Conservation (phyloP, 805 yeast genomes). For the Saccharomycopsis oosterbeekiorum region DNA sequence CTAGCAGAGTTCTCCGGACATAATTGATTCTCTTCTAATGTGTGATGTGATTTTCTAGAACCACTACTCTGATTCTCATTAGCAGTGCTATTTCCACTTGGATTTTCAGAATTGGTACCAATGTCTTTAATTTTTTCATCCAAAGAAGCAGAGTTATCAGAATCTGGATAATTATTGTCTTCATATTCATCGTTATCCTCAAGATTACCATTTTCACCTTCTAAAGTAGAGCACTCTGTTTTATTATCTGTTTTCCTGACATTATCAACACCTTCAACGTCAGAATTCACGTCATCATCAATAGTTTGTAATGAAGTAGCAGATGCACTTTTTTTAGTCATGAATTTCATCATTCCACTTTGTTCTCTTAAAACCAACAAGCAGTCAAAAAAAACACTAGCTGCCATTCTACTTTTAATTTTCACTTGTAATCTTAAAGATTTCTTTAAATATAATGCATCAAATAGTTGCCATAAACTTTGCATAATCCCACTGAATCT, state of each 20-base stretch:
- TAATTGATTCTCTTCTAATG: conserved; percentile 37
- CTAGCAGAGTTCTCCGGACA: conserved; percentile 68
- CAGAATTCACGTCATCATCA: conserved; percentile 22
- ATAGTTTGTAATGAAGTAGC: conserved; percentile 18
- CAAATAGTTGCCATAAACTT: conserved; percentile 84
- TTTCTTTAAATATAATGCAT: conserved; percentile 49
- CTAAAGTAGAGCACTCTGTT: neutral
- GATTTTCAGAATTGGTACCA: conserved; percentile 19
- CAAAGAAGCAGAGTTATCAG: conserved; percentile 25
- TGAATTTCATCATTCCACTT: conserved; percentile 68
- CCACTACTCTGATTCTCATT: conserved; percentile 28
- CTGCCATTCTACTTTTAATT: conserved; percentile 80
- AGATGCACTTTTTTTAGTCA: conserved; percentile 26
- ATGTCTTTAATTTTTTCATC: conserved; percentile 25
- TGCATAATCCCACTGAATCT: conserved; percentile 90
- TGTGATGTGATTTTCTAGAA: conserved; percentile 29
- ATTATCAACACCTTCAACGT: conserved; percentile 18
- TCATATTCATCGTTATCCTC: conserved; percentile 10
- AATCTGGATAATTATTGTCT: conserved; percentile 21
- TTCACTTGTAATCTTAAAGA: conserved; percentile 36
- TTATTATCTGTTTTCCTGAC: conserved; percentile 5
- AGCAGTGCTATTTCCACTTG: conserved; percentile 22
- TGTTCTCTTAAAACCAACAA: conserved; percentile 75
- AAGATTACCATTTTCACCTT: neutral
- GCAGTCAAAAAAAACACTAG: conserved; percentile 87